A percentile compares a stretch with the other conserved stretches of the same genome.
phyloP scores from a whole-genome alignment of 1,284 basidiomycete species.

The Flammula alnicola region DNA sequence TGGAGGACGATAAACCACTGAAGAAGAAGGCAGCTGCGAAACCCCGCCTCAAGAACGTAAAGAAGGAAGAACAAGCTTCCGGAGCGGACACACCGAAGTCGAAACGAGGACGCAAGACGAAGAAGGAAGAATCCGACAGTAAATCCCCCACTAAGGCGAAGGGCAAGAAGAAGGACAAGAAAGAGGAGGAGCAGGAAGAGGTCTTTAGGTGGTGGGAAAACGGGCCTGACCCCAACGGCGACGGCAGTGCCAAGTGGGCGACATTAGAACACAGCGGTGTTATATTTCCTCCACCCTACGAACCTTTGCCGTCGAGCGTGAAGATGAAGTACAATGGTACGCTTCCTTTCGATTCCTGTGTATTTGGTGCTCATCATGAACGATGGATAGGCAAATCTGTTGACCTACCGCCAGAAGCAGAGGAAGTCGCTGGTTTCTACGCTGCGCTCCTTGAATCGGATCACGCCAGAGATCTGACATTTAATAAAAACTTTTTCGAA shows the following conservation, averaged over 20 bases:
- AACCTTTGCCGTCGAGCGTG: conserved; percentile 81
- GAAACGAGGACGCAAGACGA: conserved; percentile 41
- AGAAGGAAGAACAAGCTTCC: conserved; percentile 34
- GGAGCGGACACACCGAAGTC: conserved; percentile 39
- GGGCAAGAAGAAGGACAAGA: conserved; percentile 55
- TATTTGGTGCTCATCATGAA: conserved; percentile 17
- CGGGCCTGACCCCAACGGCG: conserved; percentile 60
- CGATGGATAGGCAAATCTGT: conserved; percentile 69
- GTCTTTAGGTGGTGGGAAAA: conserved; percentile 86
- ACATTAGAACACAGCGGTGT: conserved; percentile 95
- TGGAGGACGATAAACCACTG: conserved; percentile 49
- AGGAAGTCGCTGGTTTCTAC: conserved; percentile 98
- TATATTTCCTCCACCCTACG: conserved; percentile 94
- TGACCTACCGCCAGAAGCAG: conserved; percentile 82
- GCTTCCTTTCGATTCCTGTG: conserved; percentile 22
- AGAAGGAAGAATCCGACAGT: conserved; percentile 39
- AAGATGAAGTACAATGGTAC: conserved; percentile 97
- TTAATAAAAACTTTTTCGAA: conserved; percentile 96
- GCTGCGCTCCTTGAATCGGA: conserved; percentile 93
- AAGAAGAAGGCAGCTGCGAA: conserved; percentile 47
- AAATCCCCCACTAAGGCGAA: conserved; percentile 46
- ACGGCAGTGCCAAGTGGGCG: conserved; percentile 88
- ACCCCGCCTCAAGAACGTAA: conserved; percentile 38
- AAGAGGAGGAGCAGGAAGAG: conserved; percentile 72
- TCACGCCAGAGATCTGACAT: conserved; percentile 87